Evolutionary conservation across 768 basidiomycete species (phyloP).

Genomic region (Podaxis mareebaensis): DNA sequence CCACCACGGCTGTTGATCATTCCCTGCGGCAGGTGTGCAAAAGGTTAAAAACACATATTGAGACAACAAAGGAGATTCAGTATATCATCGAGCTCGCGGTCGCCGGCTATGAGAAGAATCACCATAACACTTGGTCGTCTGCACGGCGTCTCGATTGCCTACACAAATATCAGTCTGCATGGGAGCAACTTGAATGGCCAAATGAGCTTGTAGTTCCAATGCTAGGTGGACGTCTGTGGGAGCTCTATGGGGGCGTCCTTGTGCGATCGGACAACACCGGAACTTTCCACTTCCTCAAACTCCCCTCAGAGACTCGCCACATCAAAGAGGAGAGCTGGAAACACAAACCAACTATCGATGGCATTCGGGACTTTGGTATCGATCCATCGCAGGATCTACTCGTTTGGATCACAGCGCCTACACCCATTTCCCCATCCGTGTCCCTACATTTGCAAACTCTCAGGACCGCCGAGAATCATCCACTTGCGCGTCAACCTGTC

Average conservation of each 20-base stretch:
- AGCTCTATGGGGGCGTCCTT: conserved; percentile 59
- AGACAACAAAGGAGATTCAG: conserved; percentile 33
- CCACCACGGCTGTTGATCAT: neutral
- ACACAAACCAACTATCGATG: conserved; percentile 30
- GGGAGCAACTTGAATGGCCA: conserved; percentile 40
- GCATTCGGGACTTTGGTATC: conserved; percentile 61
- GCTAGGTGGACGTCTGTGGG: conserved; percentile 49
- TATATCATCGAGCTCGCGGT: conserved; percentile 47
- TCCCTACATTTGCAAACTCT: conserved; percentile 46
- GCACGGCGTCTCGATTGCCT: conserved; percentile 40
- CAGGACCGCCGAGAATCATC: conserved; percentile 46
- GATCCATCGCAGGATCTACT: conserved; percentile 70
- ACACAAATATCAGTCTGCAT: conserved; percentile 36
- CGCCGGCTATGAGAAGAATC: conserved; percentile 42
- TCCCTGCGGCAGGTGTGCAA: conserved; percentile 34
- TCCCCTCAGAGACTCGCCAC: conserved; percentile 50
- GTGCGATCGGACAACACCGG: conserved; percentile 37
- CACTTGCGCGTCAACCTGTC: conserved; percentile 36
- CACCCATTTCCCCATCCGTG: neutral
- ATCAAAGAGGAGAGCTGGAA: conserved; percentile 49
- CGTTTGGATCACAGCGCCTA: conserved; percentile 44
- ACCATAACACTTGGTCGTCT: conserved; percentile 25
- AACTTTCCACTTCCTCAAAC: conserved; percentile 42
- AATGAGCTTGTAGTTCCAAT: conserved; percentile 35
- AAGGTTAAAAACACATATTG: conserved; percentile 28